Evolutionary conservation across 148 eudicot genomes (phyloP).

Genomic region (Rhododendron vialii): DNA sequence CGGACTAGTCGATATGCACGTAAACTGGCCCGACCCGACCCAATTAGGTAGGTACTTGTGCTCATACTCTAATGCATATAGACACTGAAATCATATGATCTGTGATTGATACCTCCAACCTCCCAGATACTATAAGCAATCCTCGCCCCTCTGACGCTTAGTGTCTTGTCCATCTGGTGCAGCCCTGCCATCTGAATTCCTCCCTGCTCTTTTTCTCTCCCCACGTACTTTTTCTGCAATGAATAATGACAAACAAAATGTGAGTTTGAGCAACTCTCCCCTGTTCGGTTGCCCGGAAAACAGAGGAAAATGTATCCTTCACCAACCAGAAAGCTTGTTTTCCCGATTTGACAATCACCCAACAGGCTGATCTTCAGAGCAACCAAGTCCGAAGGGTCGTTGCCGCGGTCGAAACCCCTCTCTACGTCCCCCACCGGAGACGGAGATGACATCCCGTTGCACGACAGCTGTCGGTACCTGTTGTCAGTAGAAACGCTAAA

Average conservation of each 20-base stretch:
- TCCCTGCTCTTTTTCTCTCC: constrained; percentile 25
- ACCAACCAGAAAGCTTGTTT: constrained; percentile 43
- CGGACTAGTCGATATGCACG: no score
- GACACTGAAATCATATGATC: neutral
- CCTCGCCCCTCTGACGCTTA: constrained; percentile 36
- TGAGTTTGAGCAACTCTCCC: neutral
- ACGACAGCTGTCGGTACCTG: constrained; percentile 24
- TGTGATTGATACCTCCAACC: constrained; percentile 29
- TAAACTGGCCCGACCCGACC: neutral
- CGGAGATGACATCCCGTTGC: neutral
- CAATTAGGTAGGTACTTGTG: neutral
- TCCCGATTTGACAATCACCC: constrained; percentile 75
- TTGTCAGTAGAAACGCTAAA: neutral
- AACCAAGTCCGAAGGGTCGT: constrained; percentile 39
- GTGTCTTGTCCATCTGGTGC: constrained; percentile 36
- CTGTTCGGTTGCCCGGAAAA: neutral
- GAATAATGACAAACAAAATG: neutral
- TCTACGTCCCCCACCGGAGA: neutral
- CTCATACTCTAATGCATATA: neutral
- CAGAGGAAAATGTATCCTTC: neutral
- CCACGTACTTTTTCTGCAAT: constrained; percentile 38
- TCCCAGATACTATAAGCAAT: constrained; percentile 43
- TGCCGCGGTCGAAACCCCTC: neutral
- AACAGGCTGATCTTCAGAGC: constrained; percentile 56
- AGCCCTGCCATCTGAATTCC: constrained; percentile 17